A percentile compares a stretch with the other conserved stretches of the same genome.
Conservation (phyloP, 176 grass and related monocot species). For the Musa beccarii region DNA sequence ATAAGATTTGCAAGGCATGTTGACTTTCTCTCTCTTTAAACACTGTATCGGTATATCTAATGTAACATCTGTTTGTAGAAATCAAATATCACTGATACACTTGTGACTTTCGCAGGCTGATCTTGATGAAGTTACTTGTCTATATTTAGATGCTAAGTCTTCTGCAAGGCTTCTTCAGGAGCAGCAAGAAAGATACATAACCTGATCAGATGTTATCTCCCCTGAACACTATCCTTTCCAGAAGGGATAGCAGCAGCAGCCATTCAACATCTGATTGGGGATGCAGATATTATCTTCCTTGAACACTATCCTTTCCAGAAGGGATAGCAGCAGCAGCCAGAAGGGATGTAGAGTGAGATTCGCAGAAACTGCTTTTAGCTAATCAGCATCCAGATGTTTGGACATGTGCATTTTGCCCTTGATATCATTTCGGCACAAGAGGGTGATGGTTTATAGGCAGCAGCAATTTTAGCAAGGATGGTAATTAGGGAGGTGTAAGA, state of each 20-base stretch:
- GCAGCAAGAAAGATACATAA: slow-evolving; percentile 87
- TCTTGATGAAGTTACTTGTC: slow-evolving; percentile 57
- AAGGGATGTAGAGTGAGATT: neutral
- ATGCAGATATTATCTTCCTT: neutral
- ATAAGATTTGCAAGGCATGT: slow-evolving; percentile 87
- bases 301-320: neutral
- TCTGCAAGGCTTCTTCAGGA: slow-evolving; percentile 83
- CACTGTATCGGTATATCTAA: neutral
- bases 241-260: neutral
- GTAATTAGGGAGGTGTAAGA: too few species aligned
- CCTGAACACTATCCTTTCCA: neutral
- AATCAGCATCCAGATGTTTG: too few species aligned
- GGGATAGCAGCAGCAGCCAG: neutral
- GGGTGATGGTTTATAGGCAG: too few species aligned
- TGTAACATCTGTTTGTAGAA: neutral
- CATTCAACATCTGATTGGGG: neutral
- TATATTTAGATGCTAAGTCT: slow-evolving; percentile 75
- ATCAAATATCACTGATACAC: neutral
- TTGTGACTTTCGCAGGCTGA: slow-evolving; percentile 34
- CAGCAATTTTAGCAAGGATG: too few species aligned
- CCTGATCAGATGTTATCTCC: slow-evolving; percentile 16
- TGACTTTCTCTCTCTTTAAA: neutral
- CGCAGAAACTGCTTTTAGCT: too few species aligned
- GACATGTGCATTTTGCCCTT: too few species aligned
- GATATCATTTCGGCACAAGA: too few species aligned